Base-by-base conservation (phyloP, 495 filamentous ascomycete genomes). In the Aspergillus panamensis region DNA sequence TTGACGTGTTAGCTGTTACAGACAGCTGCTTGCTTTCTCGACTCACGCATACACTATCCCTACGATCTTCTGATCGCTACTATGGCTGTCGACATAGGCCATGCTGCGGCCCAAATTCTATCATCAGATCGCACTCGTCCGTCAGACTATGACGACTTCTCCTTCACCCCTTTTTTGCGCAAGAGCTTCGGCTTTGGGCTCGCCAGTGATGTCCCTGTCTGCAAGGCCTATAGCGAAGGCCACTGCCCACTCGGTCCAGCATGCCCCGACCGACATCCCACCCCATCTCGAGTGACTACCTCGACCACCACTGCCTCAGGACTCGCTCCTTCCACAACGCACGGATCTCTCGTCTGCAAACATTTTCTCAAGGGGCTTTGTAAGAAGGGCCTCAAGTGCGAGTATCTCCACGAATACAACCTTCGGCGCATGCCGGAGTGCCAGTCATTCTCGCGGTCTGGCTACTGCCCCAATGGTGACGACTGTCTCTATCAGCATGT, bases 391-490 rank as follows among this genome's bases (percentile, higher is more conserved):
- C 83, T 94, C 59, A 82, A 83, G 55, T 98, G 94, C 82, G 94
- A 97, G 75, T 98, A 96, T 68, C 79, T 96, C 56, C 94, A 98
- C 77, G 93, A 96, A 76, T 98, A 95, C 80, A 97, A 98, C 79
- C 83, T 98, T 62, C 87, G 94, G 48, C 90, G 92, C 73, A 95
- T 96, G 93, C 91, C 92, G 47, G 94, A 97, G 74, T 98, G 94
- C 77, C 94, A 91, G 67, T 91, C 91, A 66, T 94, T 90, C 64
- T 84, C 89, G 14, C 86, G 91, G 58, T 89, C 91, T 67, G 90
- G 89, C 55, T 96, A 93, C 73, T 98, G 94, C 73, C 87, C 87
- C 64, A 96, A 96, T 72, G 92, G 92, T 63, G 93, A 97, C 72
- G 94, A 97, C 74, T 98, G 94, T 66, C 81, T 97, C 6, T 98